Conservation (phyloP, 1,284 basidiomycete species). For the Melampsora americana region DNA sequence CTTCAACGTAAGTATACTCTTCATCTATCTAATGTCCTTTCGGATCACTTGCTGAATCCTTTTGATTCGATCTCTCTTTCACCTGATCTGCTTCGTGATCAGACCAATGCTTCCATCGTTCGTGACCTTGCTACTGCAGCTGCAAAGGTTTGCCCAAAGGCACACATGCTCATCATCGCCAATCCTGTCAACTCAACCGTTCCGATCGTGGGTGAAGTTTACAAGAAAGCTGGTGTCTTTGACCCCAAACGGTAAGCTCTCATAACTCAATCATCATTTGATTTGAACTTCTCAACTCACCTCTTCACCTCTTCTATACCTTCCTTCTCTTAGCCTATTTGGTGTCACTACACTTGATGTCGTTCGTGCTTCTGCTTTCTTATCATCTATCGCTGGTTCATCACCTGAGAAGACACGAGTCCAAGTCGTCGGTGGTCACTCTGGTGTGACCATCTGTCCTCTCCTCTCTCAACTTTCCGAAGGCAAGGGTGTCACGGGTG, state of each 20-base stretch:
- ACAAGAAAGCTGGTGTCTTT: conserved; percentile 87
- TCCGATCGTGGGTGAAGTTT: conserved; percentile 89
- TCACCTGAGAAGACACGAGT: conserved; percentile 59
- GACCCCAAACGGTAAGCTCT: conserved; percentile 74
- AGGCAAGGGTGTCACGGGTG: conserved; percentile 59
- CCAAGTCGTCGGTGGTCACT: conserved; percentile 47
- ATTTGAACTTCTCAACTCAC: not conserved
- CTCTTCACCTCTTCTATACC: not conserved
- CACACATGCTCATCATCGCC: conserved; percentile 90
- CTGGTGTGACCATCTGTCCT: conserved; percentile 69
- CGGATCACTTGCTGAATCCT: conserved; percentile 1
- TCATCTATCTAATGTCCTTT: not conserved
- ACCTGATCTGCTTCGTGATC: conserved; percentile 14
- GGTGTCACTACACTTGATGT: conserved; percentile 98
- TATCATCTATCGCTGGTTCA: conserved; percentile 72
- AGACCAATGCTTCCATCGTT: conserved; percentile 98
- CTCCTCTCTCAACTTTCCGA: conserved; percentile 86
- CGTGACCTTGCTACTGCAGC: conserved; percentile 85
- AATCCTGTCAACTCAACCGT: conserved; percentile 73
- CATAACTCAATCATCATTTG: not conserved
- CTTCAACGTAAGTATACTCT: conserved; percentile 68
- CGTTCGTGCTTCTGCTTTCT: conserved; percentile 92
- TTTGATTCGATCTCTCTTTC: conserved; percentile 12
- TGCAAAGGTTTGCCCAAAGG: conserved; percentile 80
- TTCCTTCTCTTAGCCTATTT: conserved; percentile 66